Percentiles rank a stretch among this genome's conserved stretches.
phyloP scores from a whole-genome alignment of 352 stramenopile species.

The Pelagophyceae sp. region DNA sequence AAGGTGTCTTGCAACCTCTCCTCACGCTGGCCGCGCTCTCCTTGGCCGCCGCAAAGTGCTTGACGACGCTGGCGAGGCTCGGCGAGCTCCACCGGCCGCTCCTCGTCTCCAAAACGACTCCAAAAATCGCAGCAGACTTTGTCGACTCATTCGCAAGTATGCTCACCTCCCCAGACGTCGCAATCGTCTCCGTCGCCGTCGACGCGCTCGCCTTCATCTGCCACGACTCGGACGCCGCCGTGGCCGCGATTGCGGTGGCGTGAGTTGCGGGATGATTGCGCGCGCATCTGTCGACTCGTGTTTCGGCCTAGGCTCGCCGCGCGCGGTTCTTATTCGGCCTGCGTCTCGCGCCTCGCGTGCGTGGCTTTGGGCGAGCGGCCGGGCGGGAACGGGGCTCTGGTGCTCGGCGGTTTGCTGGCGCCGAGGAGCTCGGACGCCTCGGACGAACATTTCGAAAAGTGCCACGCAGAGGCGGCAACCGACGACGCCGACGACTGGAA shows the following conservation, averaged over 20 bases:
- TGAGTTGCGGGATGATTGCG: too few species aligned
- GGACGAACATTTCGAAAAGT: not conserved
- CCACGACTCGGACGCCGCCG: not conserved
- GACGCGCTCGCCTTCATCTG: not conserved
- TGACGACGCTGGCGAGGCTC: not conserved
- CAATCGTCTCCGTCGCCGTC: not conserved
- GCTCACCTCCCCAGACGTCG: not conserved
- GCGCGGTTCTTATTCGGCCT: too few species aligned
- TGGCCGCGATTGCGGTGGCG: not conserved
- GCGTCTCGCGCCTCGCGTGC: too few species aligned
- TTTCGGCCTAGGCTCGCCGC: too few species aligned
- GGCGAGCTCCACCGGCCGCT: constrained; percentile 5
- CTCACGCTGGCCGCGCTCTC: not conserved
- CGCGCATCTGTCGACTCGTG: too few species aligned
- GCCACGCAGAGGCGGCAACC: too few species aligned
- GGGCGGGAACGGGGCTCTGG: not conserved
- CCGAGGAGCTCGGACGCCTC: not conserved
- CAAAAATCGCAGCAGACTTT: not conserved
- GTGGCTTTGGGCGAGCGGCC: too few species aligned
- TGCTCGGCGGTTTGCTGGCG: not conserved
- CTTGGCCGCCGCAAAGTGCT: not conserved
- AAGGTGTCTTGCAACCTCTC: not conserved
- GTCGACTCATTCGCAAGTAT: not conserved
- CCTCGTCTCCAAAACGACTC: not conserved
- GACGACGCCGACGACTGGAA: too few species aligned